Evolutionary conservation across 192 early-diverging fungal genomes (phyloP), one percentile per base, ranked within the genome.

Genomic region (Coemansia javaensis): DNA sequence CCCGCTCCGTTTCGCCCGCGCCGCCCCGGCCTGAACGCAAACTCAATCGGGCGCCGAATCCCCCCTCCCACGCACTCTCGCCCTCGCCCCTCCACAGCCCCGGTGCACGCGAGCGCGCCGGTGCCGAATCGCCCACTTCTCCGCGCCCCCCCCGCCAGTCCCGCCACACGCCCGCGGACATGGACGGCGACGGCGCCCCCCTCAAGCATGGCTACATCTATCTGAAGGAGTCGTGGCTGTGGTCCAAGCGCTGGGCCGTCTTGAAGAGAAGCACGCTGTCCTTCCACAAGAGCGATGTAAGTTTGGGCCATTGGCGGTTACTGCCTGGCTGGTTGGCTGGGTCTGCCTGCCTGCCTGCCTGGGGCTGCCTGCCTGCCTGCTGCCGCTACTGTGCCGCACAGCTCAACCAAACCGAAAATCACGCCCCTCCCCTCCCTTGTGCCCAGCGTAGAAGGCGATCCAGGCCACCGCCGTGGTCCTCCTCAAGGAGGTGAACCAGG

Each of bases 201-300:
- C 59, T 59, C 57, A 73, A 73, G 58, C 43, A 53, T 27, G 69
- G 69, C 25, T 65, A 65, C 42, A 57, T 73, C 50, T 60, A 53
- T 25, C 43, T 73, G 25, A 94, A 94, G 76, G 94, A 99, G 45
- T 81, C 86, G 38, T 99, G 91, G 75, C 84, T 99, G 58, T 99
- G 96, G 96, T 89, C 88, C 35, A 93, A 92, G 70, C 71, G 93
- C 52, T 96, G 88, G 81, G 81, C 88, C 42, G 75, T 96, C 9
- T 75, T 99, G 20, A 81, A 89, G 49, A 87, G 90, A 62, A 83
- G 85, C 60, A 94, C 93, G 4, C 79, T 97, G 42, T 90, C 91
- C 20, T 89, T 97, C 45, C 91, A 96, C 73, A 78, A 86, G 33
- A 96, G 90, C 71, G 93, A 96, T 84, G 93, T 94, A 75, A 57